These are phyloP conservation scores for Umbelopsis vinacea DNA, from an alignment of 192 early-diverging fungal genomes.

Conservation along the genomic window DNA sequence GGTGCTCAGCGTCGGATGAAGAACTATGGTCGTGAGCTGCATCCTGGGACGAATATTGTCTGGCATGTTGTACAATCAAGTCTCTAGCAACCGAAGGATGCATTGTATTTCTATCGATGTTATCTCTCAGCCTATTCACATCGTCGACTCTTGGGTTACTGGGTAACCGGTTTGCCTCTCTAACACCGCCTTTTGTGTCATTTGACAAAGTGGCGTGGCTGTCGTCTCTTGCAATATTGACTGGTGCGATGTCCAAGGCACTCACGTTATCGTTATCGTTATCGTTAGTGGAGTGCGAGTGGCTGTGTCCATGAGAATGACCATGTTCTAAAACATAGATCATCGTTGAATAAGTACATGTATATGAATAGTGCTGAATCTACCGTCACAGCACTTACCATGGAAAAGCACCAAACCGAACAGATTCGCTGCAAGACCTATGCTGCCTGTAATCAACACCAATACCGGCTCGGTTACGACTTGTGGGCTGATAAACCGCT, in stretches of 20 bases:
- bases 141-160: background rate
- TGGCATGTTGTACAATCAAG: background rate
- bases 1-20: constrained; percentile 52
- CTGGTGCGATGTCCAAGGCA: background rate
- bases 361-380: background rate
- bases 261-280: background rate
- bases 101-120: background rate
- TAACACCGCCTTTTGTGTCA: background rate
- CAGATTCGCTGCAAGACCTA: constrained; percentile 79
- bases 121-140: background rate
- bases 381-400: constrained; percentile 40
- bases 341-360: background rate
- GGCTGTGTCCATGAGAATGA: constrained; percentile 57
- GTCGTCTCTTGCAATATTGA: background rate
- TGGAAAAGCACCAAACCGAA: constrained; percentile 85
- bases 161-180: background rate
- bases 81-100: background rate
- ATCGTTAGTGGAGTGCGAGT: constrained; percentile 14
- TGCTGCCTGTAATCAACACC: constrained; percentile 78
- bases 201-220: background rate
- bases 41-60: background rate
- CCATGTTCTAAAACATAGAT: constrained; percentile 51
- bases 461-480: constrained; percentile 72
- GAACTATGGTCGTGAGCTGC: constrained; percentile 10
- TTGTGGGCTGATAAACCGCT: constrained; percentile 76